Base-by-base conservation (phyloP, 2,329 filamentous ascomycete species). In the Trichoderma koningii region DNA sequence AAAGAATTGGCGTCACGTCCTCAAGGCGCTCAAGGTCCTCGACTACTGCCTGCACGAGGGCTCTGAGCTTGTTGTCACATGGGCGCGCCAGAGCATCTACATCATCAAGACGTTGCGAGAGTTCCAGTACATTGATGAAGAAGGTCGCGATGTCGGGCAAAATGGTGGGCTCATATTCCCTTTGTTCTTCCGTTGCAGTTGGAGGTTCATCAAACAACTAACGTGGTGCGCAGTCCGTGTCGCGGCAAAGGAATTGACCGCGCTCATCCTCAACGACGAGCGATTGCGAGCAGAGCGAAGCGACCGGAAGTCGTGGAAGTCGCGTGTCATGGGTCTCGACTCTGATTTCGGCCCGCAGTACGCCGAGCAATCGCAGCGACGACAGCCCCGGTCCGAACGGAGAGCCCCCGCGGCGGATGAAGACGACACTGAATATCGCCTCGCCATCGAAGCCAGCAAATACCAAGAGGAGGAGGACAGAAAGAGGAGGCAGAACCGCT, bases 21-120 rank as follows among this genome's bases (percentile, higher is more conserved):
- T 99, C 66, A 99, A 99, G 80, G 96, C 95, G 48, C 83, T 99
- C 71, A 99, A 99, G 77, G 95, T 99, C 61, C 85, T 98, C 65
- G 95, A 99, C 78, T 99, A 99, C 79, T 97, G 93, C 79, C 83
- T 99, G 65, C 95, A 99, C 76, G 95, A 99, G 77, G 95, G 95
- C 55, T 97, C 93, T 0, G 95, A 98, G 79, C 82, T 97, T 69
- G 92, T 97, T 41, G 95, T 99, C 57, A 97, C 94, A 5, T 99
- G 95, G 95, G 93, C 93, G 69, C 90, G 93, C 73, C 96, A 98
- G 82, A 98, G 97, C 76, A 89, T 97, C 70, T 99, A 97, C 79
- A 95, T 99, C 78, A 97, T 99, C 82, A 98, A 97, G 83, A 99
- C 95, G 34, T 79, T 99, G 76, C 90, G 95, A 75, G 95, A 99